phyloP scores from a whole-genome alignment of 2,329 filamentous ascomycete species.

The Mycosphaerella arachidis region DNA sequence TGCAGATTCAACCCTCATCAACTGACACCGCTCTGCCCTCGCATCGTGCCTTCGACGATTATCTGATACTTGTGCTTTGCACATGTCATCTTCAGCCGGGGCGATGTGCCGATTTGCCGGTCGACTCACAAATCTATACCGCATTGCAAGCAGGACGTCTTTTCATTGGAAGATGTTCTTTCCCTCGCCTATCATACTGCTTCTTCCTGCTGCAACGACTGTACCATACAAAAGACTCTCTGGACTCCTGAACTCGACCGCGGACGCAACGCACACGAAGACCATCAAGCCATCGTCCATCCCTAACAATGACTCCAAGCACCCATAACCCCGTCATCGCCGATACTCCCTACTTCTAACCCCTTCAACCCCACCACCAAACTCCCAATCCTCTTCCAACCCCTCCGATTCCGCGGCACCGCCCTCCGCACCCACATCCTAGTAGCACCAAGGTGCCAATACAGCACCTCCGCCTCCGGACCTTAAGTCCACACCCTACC shows the following conservation, averaged over 20 bases:
- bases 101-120: neutral
- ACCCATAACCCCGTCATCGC: slow-evolving; percentile 39
- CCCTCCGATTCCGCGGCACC: slow-evolving; percentile 51
- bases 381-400: slow-evolving; percentile 56
- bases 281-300: neutral
- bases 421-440: slow-evolving; percentile 63
- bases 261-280: neutral
- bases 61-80: neutral
- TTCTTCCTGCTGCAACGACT: neutral
- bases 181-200: neutral
- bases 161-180: neutral
- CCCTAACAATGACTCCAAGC: slow-evolving; percentile 15
- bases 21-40: too few species aligned
- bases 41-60: neutral
- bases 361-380: slow-evolving; percentile 42
- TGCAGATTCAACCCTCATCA: too few species aligned
- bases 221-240: too few species aligned
- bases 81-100: neutral
- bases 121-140: neutral
- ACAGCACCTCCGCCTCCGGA: slow-evolving; percentile 54
- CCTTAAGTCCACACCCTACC: slow-evolving; percentile 62
- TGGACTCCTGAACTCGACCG: neutral
- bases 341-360: slow-evolving; percentile 47
- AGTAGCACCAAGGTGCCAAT: slow-evolving; percentile 62
- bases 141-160: neutral